Evolutionary conservation across 75 land plant species (phyloP), one percentile per base, ranked within the genome.

Genomic region (Picea sitchensis): DNA sequence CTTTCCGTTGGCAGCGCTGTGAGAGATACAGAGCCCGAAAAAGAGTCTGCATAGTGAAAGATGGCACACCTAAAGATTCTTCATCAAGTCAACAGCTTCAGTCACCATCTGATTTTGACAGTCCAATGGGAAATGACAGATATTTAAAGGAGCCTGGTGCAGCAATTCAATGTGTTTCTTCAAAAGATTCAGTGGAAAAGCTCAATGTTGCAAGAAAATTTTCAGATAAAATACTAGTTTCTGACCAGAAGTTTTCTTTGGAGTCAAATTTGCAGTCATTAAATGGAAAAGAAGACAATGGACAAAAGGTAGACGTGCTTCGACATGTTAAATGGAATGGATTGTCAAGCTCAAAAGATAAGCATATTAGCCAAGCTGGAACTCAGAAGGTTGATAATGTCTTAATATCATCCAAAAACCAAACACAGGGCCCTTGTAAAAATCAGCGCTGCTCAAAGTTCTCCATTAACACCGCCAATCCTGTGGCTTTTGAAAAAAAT

Each of bases 1-100:
- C 80, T 38, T 81, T 78, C 65, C 84, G 88, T 80, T 87, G 86
- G 88, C 80, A 78, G 61, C 83, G 88, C 21, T 61, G 83, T 8
- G 84, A 81, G 78, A 65, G n/a, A 23, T 80, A 77, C 56, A 34
- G 20, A 60, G 6, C 72, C 41, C 72, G 38, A 38, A 44, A 68
- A 68, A 38, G 72, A 38, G 15, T 32, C 44, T 36, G 77, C 58
- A 58, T 21, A 56, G 3, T 56, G 61, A 54, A 76, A 56, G 58
- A 76, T 15, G n/a, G 8, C 15, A 31, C 34, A 58, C 15, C 21
- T 30, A 59, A 76, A 76, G 61, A 76, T 76, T 57, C 26, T 76
- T 21, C 26, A 32, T 17, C 9, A 30, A 54, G 20, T 54, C n/a
- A 76, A 14, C 65, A 76, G 60, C 58, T 26, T 2, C 36, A 56